A percentile compares a stretch with the other conserved stretches of the same genome.
phyloP scores from a whole-genome alignment of 73 alveolate species.

The Symbiodinium natans region DNA sequence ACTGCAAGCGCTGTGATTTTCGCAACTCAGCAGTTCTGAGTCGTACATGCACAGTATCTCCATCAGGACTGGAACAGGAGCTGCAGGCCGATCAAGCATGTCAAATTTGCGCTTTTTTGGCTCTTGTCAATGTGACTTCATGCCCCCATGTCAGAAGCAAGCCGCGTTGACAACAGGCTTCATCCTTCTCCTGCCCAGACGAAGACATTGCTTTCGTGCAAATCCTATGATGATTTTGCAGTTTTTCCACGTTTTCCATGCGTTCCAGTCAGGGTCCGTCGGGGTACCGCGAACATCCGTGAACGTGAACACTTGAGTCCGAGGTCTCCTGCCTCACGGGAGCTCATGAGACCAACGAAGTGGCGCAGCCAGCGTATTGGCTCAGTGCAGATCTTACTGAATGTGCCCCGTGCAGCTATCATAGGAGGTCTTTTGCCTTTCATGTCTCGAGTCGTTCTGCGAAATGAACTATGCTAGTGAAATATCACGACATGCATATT shows the following conservation, averaged over 20 bases:
- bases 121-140: not conserved
- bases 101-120: too few species aligned
- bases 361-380: constrained; percentile 37
- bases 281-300: too few species aligned
- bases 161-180: not conserved
- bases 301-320: too few species aligned
- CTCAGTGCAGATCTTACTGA: not conserved
- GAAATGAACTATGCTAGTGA: too few species aligned
- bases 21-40: not conserved
- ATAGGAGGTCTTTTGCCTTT: too few species aligned
- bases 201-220: not conserved
- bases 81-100: constrained; percentile 8
- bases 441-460: too few species aligned
- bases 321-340: constrained; percentile 73
- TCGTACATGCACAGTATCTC: not conserved
- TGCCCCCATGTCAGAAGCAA: not conserved
- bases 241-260: too few species aligned
- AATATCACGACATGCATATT: too few species aligned
- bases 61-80: constrained; percentile 39
- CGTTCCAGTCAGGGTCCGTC: too few species aligned
- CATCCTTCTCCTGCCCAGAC: not conserved
- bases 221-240: not conserved
- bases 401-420: not conserved
- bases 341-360: not conserved
- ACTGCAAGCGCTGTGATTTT: not conserved